Percentiles rank a stretch among this genome's conserved stretches.
phyloP scores from a whole-genome alignment of 768 basidiomycete species.

The Tremella yokohamensis region DNA sequence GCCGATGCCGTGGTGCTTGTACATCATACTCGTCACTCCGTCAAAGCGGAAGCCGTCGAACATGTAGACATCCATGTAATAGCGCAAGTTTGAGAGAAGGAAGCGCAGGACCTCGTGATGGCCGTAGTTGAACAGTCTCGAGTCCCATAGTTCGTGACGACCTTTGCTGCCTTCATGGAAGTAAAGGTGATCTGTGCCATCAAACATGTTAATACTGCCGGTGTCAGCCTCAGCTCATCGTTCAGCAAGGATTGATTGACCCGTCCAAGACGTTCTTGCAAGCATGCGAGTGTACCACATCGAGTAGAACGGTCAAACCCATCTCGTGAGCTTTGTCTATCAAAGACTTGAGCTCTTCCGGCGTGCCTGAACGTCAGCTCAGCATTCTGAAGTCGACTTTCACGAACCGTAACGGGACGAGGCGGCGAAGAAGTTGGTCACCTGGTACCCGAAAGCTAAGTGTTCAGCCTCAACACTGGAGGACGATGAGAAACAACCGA shows the following conservation, averaged over 20 bases:
- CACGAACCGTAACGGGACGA: constrained; percentile 79
- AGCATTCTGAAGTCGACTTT: background rate
- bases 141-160: constrained; percentile 95
- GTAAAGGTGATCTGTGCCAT: constrained; percentile 95
- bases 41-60: constrained; percentile 99
- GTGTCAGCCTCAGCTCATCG: background rate
- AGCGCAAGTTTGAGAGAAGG: constrained; percentile 88
- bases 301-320: constrained; percentile 88
- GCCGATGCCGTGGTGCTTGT: constrained; percentile 94
- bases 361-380: constrained; percentile 56
- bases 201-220: constrained; percentile 73
- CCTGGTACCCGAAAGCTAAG: constrained; percentile 93
- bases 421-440: constrained; percentile 94
- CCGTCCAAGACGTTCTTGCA: constrained; percentile 97
- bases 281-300: constrained; percentile 96
- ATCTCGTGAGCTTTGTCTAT: constrained; percentile 91
- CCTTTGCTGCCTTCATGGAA: constrained; percentile 93
- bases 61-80: constrained; percentile 88
- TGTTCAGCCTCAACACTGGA: background rate
- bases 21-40: constrained; percentile 99
- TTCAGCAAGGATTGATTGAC: constrained; percentile 23
- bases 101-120: constrained; percentile 92
- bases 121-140: constrained; percentile 91
- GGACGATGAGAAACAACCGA: constrained; percentile 52
- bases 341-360: constrained; percentile 92